Evolutionary conservation across 148 eudicot species (phyloP).

Genomic region (Rhododendron ferrugineum): DNA sequence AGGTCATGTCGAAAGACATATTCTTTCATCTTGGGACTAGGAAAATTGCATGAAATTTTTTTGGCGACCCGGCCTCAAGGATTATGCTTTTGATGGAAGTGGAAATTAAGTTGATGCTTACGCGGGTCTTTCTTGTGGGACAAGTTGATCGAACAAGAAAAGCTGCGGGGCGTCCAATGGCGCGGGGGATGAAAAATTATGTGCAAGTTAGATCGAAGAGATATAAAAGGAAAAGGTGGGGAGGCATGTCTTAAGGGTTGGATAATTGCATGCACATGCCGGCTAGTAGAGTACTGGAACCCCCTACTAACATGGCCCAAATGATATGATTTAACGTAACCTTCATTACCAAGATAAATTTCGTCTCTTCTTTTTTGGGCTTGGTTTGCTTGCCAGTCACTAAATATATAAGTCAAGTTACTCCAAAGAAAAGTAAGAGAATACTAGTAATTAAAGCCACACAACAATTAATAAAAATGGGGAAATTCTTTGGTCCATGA

Average conservation of each 20-base stretch:
- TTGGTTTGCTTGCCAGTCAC: slow-evolving; percentile 17
- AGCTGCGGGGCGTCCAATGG: too few relatives aligned
- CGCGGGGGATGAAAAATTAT: not conserved
- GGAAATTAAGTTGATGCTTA: too few relatives aligned
- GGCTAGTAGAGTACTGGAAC: too few relatives aligned
- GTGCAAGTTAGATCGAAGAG: not conserved
- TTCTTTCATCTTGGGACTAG: too few relatives aligned
- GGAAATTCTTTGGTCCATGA: not conserved
- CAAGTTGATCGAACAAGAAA: too few relatives aligned
- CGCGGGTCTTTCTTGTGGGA: too few relatives aligned
- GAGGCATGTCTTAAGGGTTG: slow-evolving; percentile 18
- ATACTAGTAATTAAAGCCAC: not conserved
- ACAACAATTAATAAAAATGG: not conserved
- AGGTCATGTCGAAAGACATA: too few relatives aligned
- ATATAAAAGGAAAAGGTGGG: not conserved
- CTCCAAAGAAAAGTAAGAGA: not conserved
- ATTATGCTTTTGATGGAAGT: too few relatives aligned
- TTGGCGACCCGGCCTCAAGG: too few relatives aligned
- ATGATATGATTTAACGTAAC: slow-evolving; percentile 18
- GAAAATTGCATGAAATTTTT: too few relatives aligned
- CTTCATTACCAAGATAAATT: slow-evolving; percentile 12
- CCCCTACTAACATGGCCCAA: not conserved
- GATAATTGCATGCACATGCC: slow-evolving; percentile 16
- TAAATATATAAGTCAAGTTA: not conserved
- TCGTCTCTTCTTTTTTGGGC: not conserved